These are phyloP conservation scores for Zoysia pacifica DNA, from an alignment of 176 grass and related monocot genomes.

Conservation along the genomic window DNA sequence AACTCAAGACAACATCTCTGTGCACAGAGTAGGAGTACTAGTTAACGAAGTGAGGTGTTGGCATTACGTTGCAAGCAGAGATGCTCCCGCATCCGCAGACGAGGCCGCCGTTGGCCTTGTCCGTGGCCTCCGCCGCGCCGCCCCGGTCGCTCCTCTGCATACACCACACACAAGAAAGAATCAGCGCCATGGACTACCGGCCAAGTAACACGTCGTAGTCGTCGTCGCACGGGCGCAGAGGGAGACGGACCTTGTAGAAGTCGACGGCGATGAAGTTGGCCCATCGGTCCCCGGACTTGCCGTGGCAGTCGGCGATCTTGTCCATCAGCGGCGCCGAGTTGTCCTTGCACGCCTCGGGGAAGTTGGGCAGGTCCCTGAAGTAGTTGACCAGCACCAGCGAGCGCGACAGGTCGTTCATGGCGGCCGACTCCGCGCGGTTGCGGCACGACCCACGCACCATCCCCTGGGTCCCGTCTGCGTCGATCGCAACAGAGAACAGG, in stretches of 20 bases:
- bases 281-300: conserved; percentile 57
- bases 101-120: conserved; percentile 66
- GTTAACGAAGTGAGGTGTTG: background rate
- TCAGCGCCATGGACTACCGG: background rate
- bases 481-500: background rate
- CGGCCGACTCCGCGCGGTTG: conserved; percentile 68
- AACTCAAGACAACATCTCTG: background rate
- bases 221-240: background rate
- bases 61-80: conserved; percentile 60
- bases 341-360: conserved; percentile 66
- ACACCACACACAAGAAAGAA: background rate
- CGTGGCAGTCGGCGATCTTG: conserved; percentile 64
- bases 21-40: background rate
- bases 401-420: conserved; percentile 77
- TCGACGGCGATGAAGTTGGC: conserved; percentile 91
- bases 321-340: conserved; percentile 64
- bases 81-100: conserved; percentile 70
- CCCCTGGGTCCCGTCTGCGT: conserved; percentile 72
- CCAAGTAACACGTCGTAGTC: background rate
- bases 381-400: conserved; percentile 91
- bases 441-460: conserved; percentile 65
- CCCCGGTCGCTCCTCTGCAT: conserved; percentile 73
- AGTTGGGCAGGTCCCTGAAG: conserved; percentile 59
- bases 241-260: conserved; percentile 63
- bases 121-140: conserved; percentile 68